A percentile compares a stretch with the other conserved stretches of the same genome.
These are phyloP conservation scores for Neurospora cerealis DNA, from an alignment of 495 filamentous ascomycete genomes.

Conservation along the genomic window DNA sequence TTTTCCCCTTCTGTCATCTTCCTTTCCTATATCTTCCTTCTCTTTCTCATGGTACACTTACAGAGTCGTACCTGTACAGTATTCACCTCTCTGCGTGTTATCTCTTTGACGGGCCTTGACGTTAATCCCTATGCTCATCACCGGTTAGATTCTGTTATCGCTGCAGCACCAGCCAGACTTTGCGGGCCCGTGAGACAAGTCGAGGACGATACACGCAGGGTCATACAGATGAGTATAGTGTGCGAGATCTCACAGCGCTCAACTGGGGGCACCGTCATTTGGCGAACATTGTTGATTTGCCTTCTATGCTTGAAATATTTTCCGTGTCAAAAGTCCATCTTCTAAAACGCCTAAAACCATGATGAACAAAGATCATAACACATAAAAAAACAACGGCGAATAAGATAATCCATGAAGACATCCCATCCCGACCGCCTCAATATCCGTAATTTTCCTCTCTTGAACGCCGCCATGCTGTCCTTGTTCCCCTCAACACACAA, in stretches of 20 bases:
- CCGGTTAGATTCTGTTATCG: background rate
- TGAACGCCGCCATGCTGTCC: background rate
- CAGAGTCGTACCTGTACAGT: background rate
- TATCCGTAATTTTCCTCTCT: background rate
- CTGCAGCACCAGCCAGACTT: background rate
- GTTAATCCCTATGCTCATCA: background rate
- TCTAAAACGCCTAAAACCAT: background rate
- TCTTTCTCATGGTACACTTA: background rate
- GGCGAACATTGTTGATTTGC: background rate
- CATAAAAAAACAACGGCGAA: background rate
- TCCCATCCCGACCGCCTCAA: background rate
- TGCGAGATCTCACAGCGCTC: background rate
- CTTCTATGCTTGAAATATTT: background rate
- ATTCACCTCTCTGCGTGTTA: background rate
- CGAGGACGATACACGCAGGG: background rate
- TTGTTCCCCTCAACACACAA: background rate
- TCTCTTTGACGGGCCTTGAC: background rate
- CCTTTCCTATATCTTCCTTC: background rate
- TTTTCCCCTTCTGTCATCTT: background rate
- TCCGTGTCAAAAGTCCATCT: background rate
- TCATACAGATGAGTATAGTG: background rate
- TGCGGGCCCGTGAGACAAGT: background rate
- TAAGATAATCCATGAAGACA: background rate
- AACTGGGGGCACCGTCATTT: background rate
- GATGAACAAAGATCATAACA: background rate